Evolutionary conservation across 1,139 yeast species (phyloP), one percentile per base, ranked within the genome.

Genomic region (Groenewaldozyma sp.): DNA sequence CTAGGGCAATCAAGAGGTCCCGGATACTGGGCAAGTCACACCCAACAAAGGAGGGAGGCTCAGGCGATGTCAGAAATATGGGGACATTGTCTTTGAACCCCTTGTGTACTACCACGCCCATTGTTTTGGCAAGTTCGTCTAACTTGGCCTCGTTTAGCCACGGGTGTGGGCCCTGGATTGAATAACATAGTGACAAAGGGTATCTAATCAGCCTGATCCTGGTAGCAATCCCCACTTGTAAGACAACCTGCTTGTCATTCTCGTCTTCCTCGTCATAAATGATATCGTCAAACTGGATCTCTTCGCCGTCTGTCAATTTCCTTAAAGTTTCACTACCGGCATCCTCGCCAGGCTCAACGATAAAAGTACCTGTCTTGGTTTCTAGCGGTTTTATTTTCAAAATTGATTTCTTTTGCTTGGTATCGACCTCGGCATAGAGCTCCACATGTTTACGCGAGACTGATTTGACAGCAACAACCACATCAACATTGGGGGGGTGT

Each of bases 1-100:
- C 53, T 40, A 59, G 41, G 3, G 63, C 63, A 17, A 42, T 45
- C 31, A 54, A 45, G n/a, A n/a, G n/a, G 2, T 50, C 14, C 7
- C 31, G 31, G 5, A 16, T 18, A 4, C 46, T 44, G 22, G 39
- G 45, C 31, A 53, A 39, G 6, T 6, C 7, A 31, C 10, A 11
- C n/a, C 11, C 6, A 14, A 20, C 36, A 31, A 9, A 6, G 11
- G n/a, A 6, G 16, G n/a, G 35, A 11, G 13, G 11, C 18, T 14
- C 29, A 14, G 33, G 24, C 14, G 44, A 38, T 21, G 42, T 45
- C 37, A 47, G 24, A 26, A 46, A 49, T 22, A 46, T 47, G 9
- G 49, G 46, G 4, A 62, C 55, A 2, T 37, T 16, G 6, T 47
- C 45, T 14, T 48, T 50, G 28, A 57, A 38, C 14, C 48, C 50